phyloP scores from a whole-genome alignment of 2,329 filamentous ascomycete species.

The Rosellinia necatrix region DNA sequence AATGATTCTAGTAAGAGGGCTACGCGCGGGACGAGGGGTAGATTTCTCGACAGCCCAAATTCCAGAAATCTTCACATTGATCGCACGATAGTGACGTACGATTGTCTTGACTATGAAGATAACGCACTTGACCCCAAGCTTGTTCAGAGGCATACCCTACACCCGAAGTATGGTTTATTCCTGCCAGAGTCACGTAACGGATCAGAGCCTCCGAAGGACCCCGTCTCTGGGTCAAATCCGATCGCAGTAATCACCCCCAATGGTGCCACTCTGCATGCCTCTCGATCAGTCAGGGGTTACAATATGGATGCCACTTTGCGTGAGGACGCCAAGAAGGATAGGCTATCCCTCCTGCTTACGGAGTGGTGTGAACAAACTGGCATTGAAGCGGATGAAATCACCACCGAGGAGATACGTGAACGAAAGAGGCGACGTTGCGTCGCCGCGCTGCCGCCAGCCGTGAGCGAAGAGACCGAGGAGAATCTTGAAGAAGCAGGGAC shows the following conservation, averaged over 20 bases:
- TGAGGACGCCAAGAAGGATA: constrained; percentile 31
- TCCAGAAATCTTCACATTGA: constrained; percentile 60
- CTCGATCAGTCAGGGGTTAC: constrained; percentile 44
- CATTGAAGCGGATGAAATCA: constrained; percentile 36
- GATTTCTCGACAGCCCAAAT: constrained; percentile 59
- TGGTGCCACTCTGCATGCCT: constrained; percentile 54
- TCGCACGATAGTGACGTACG: constrained; percentile 57
- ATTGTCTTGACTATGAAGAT: constrained; percentile 53
- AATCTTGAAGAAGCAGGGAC: constrained; percentile 2
- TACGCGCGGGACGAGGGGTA: constrained; percentile 57
- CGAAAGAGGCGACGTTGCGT: constrained; percentile 35
- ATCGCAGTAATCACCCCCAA: constrained; percentile 55
- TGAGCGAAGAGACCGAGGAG: constrained; percentile 25
- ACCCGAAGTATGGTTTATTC: constrained; percentile 60
- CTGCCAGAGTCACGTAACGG: constrained; percentile 54
- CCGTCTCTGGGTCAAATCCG: constrained; percentile 52
- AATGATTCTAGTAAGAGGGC: constrained; percentile 60
- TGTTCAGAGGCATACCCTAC: constrained; percentile 55
- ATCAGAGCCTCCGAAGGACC: constrained; percentile 45
- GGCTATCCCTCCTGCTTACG: constrained; percentile 28
- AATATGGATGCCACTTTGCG: constrained; percentile 39
- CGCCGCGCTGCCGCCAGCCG: constrained; percentile 26
- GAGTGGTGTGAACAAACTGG: constrained; percentile 32
- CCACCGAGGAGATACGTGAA: constrained; percentile 39
- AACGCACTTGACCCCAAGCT: constrained; percentile 57